These are phyloP conservation scores for thale cress (Arabidopsis thaliana) DNA, from an alignment of 345 rosid species.

Conservation along the genomic window TAIR10.1 NC_003076.8:26939501-26940000, in stretches of 20 bases:
- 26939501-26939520: constrained; percentile 38
- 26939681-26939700: neutral
- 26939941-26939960: constrained; percentile 1
- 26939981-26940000: constrained; percentile 68
- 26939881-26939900: constrained; percentile 58
- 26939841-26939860: constrained; percentile 80
- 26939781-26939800: constrained; percentile 74
- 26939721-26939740: neutral
- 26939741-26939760: constrained; percentile 55
- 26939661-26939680: neutral
- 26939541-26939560: constrained; percentile 52
- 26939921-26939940: neutral
- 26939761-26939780: constrained; percentile 52
- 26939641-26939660: neutral
- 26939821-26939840: constrained; percentile 65
- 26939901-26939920: neutral
- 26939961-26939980: constrained; percentile 64
- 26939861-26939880: constrained; percentile 89
- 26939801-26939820: constrained; percentile 58
- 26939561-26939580: constrained; percentile 28
- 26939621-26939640: neutral
- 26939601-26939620: constrained; percentile 1
- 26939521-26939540: constrained; percentile 49
- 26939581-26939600: neutral
- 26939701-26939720: neutral